Conservation (phyloP, 2,329 filamentous ascomycete species). For the Fusarium sp. region DNA sequence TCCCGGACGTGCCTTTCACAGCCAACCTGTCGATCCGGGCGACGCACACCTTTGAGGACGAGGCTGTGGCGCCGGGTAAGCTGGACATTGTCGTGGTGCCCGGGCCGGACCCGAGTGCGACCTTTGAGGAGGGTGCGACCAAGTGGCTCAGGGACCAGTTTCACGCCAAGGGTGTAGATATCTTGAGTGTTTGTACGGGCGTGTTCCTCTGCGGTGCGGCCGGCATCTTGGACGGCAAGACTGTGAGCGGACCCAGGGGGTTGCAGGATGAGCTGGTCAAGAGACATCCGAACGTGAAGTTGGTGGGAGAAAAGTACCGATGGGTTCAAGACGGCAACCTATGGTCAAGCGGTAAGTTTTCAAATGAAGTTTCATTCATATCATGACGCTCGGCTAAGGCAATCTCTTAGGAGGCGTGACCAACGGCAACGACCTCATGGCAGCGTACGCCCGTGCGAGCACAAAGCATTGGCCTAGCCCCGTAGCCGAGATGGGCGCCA, state of each 20-base stretch:
- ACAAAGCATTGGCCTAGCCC: conserved; percentile 55
- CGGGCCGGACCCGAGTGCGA: conserved; percentile 55
- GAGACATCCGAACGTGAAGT: conserved; percentile 52
- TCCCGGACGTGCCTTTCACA: conserved; percentile 54
- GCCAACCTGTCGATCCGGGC: conserved; percentile 51
- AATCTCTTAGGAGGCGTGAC: conserved; percentile 59
- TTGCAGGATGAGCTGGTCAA: conserved; percentile 53
- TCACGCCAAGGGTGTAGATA: conserved; percentile 52
- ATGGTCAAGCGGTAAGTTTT: conserved; percentile 63
- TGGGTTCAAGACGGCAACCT: conserved; percentile 65
- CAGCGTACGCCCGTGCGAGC: conserved; percentile 59
- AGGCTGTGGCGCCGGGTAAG: conserved; percentile 60
- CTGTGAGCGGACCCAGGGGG: conserved; percentile 58
- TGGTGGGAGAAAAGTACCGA: conserved; percentile 58
- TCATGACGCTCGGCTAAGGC: not conserved
- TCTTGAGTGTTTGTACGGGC: conserved; percentile 64
- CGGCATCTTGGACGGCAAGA: conserved; percentile 58
- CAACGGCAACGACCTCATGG: conserved; percentile 66
- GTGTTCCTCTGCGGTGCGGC: conserved; percentile 60
- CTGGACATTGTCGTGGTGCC: conserved; percentile 64
- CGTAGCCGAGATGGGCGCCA: conserved; percentile 56
- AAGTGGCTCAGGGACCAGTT: conserved; percentile 57
- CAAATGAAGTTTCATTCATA: not conserved
- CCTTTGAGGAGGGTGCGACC: conserved; percentile 48
- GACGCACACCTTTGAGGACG: conserved; percentile 57